These are phyloP conservation scores for Lecanosticta acicola DNA, from an alignment of 2,329 filamentous ascomycete genomes.

Conservation along the genomic window DNA sequence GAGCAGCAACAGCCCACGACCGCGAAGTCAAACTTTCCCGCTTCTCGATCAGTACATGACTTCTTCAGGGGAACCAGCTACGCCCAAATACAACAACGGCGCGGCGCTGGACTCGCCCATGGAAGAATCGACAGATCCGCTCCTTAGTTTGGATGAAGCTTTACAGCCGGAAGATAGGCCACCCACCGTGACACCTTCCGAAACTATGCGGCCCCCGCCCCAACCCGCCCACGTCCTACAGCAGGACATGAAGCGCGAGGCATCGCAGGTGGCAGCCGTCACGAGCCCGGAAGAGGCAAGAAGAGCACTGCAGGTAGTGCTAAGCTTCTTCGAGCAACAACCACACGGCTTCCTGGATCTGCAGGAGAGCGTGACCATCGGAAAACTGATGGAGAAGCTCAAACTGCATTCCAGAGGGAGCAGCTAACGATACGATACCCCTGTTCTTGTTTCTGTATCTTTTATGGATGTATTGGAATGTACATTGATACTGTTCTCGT, in stretches of 20 bases:
- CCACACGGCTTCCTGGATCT: constrained; percentile 66
- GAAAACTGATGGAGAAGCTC: constrained; percentile 81
- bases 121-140: constrained; percentile 30
- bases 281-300: constrained; percentile 82
- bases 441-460: background rate
- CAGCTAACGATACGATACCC: constrained; percentile 14
- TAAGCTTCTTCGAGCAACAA: constrained; percentile 73
- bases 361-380: constrained; percentile 68
- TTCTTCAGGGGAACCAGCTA: constrained; percentile 49
- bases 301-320: constrained; percentile 71
- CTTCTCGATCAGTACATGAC: constrained; percentile 58
- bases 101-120: constrained; percentile 35
- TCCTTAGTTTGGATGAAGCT: constrained; percentile 39
- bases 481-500: background rate
- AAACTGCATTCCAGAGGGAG: constrained; percentile 47
- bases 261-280: constrained; percentile 40
- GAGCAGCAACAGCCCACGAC: constrained; percentile 59
- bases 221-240: constrained; percentile 34
- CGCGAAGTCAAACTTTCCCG: constrained; percentile 84
- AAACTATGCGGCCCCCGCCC: constrained; percentile 44
- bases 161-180: constrained; percentile 27
- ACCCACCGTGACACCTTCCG: constrained; percentile 28
- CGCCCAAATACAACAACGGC: constrained; percentile 48
- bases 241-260: constrained; percentile 17
- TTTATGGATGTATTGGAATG: background rate